Evolutionary conservation across 139 green algal species (phyloP).

Genomic region (Pleodorina starrii): DNA sequence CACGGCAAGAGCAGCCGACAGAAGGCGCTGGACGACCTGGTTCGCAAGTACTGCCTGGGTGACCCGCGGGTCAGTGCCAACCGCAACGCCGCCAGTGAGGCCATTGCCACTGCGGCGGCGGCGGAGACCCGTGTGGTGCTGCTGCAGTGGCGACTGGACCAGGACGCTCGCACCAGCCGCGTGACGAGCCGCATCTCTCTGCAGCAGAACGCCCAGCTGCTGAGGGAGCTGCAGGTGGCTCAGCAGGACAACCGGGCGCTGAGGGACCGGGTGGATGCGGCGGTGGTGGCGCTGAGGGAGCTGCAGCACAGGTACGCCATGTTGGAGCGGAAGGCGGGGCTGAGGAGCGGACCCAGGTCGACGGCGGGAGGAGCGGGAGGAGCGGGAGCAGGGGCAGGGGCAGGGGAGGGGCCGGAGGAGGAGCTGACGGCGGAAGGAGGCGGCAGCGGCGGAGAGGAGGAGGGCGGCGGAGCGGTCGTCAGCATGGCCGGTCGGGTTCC

Average conservation of each 20-base stretch:
- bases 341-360: neutral
- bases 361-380: neutral
- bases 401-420: neutral
- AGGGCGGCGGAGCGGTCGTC: neutral
- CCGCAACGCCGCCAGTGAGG: neutral
- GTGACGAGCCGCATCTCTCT: neutral
- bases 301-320: conserved; percentile 32
- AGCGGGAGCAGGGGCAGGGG: neutral
- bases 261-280: neutral
- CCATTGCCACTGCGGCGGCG: conserved; percentile 9
- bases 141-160: conserved; percentile 49
- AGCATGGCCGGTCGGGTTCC: conserved; percentile 46
- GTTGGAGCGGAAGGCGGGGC: neutral
- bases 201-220: conserved; percentile 57
- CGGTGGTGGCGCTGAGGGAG: conserved; percentile 36
- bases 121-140: conserved; percentile 48
- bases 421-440: neutral
- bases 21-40: conserved; percentile 44
- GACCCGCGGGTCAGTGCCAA: neutral
- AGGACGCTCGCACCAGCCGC: neutral
- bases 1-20: neutral
- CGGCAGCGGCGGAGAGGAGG: neutral
- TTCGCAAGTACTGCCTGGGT: conserved; percentile 42
- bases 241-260: conserved; percentile 25
- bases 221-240: conserved; percentile 56